A percentile compares a stretch with the other conserved stretches of the same genome.
Conservation (phyloP, 2,329 filamentous ascomycete species). For the Fusarium drepaniforme region DNA sequence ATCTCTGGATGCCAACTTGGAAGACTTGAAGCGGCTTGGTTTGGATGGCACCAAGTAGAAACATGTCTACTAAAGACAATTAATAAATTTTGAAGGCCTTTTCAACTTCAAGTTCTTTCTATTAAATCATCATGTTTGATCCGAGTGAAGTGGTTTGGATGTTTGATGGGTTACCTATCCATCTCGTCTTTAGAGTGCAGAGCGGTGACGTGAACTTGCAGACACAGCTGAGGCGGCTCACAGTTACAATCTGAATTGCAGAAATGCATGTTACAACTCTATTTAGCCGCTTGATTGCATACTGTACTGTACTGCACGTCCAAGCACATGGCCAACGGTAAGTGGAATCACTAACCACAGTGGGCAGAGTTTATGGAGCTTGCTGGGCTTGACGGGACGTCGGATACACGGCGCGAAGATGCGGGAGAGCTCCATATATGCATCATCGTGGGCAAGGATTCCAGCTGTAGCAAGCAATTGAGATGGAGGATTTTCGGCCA, state of each 20-base stretch:
- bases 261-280: background rate
- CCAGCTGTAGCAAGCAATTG: constrained; percentile 5
- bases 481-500: background rate
- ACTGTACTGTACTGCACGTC: too few species aligned
- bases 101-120: background rate
- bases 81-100: background rate
- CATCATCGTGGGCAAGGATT: background rate
- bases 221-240: background rate
- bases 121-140: background rate
- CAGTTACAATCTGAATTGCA: background rate
- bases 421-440: constrained; percentile 12
- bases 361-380: constrained; percentile 1
- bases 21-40: background rate
- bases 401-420: constrained; percentile 39
- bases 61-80: background rate
- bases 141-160: background rate
- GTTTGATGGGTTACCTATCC: background rate
- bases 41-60: background rate
- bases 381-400: constrained; percentile 10
- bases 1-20: background rate
- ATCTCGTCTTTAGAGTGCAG: background rate
- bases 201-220: background rate
- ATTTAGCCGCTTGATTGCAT: background rate
- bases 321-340: background rate
- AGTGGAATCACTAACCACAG: background rate